Conservation (phyloP, 1,284 basidiomycete species). For the Peniophora sp. region DNA sequence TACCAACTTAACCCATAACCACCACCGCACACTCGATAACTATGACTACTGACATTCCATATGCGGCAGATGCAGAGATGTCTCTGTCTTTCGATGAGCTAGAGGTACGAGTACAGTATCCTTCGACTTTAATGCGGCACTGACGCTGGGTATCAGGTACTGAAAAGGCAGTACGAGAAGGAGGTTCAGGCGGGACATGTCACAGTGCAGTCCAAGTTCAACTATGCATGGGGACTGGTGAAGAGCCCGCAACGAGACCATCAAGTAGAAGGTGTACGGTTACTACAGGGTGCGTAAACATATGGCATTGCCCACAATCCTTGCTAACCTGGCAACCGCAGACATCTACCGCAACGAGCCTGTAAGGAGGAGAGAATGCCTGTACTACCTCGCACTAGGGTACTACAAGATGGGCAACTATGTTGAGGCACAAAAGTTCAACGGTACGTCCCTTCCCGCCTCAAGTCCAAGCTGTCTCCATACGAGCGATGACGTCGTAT, state of each 20-base stretch:
- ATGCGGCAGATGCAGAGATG: slow-evolving; percentile 90
- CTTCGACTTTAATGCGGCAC: background rate
- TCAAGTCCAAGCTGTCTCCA: background rate
- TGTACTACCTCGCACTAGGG: slow-evolving; percentile 95
- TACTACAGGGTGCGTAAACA: slow-evolving; percentile 71
- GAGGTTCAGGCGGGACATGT: slow-evolving; percentile 81
- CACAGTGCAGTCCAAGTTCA: slow-evolving; percentile 96
- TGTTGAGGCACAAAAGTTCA: slow-evolving; percentile 89
- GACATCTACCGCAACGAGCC: slow-evolving; percentile 93
- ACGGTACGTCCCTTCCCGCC: slow-evolving; percentile 55
- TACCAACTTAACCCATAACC: background rate
- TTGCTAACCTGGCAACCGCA: slow-evolving; percentile 21
- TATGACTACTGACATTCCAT: slow-evolving; percentile 85
- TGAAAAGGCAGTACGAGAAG: slow-evolving; percentile 82
- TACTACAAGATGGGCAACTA: slow-evolving; percentile 98
- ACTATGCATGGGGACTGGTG: slow-evolving; percentile 94
- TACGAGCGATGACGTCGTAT: slow-evolving; percentile 3
- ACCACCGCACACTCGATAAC: slow-evolving; percentile 6
- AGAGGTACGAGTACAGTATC: slow-evolving; percentile 43
- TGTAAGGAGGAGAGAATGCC: slow-evolving; percentile 83
- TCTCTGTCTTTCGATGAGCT: slow-evolving; percentile 87
- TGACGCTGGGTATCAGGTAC: slow-evolving; percentile 44
- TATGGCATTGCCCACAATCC: background rate
- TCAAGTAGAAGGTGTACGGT: slow-evolving; percentile 84
- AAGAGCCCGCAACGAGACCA: slow-evolving; percentile 80